Evolutionary conservation across 2,329 filamentous ascomycete genomes (phyloP).

Genomic region (Westerdykella sp.): DNA sequence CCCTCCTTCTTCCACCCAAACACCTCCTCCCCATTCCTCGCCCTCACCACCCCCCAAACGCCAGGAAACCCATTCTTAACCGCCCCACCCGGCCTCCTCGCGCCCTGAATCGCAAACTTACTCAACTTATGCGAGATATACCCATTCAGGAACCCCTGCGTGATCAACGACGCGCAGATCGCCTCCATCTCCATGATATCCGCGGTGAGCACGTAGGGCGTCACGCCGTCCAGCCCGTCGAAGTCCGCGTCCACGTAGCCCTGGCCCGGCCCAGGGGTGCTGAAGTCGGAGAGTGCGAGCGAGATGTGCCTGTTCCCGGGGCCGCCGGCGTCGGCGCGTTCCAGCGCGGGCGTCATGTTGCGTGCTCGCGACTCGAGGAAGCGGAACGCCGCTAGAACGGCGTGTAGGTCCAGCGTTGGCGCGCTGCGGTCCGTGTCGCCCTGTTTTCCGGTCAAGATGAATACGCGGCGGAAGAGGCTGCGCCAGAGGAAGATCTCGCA

Average conservation of each 20-base stretch:
- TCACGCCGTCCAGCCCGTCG: conserved; percentile 27
- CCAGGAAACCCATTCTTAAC: conserved; percentile 68
- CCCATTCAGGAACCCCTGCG: conserved; percentile 74
- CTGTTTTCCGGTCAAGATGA: conserved; percentile 69
- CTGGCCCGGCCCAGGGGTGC: conserved; percentile 17
- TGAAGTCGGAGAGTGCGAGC: conserved; percentile 47
- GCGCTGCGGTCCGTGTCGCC: conserved; percentile 57
- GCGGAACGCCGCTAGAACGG: conserved; percentile 58
- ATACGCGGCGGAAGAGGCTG: conserved; percentile 69
- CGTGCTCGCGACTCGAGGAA: conserved; percentile 56
- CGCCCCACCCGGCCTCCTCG: conserved; percentile 50
- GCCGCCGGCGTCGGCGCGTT: conserved; percentile 17
- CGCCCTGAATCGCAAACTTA: conserved; percentile 76
- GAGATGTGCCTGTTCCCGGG: conserved; percentile 38
- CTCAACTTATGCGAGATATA: conserved; percentile 73
- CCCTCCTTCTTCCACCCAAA: conserved; percentile 65
- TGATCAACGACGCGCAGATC: conserved; percentile 67
- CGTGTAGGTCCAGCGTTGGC: conserved; percentile 66
- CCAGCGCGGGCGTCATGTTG: conserved; percentile 19
- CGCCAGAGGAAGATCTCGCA: conserved; percentile 81
- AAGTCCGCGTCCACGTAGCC: conserved; percentile 41
- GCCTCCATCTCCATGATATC: conserved; percentile 66
- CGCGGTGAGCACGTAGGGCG: conserved; percentile 36
- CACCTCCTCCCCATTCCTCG: conserved; percentile 57
- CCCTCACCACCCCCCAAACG: conserved; percentile 62